Evolutionary conservation across 345 rosid species (phyloP).

Genomic region (Rhizophora mangle): DNA sequence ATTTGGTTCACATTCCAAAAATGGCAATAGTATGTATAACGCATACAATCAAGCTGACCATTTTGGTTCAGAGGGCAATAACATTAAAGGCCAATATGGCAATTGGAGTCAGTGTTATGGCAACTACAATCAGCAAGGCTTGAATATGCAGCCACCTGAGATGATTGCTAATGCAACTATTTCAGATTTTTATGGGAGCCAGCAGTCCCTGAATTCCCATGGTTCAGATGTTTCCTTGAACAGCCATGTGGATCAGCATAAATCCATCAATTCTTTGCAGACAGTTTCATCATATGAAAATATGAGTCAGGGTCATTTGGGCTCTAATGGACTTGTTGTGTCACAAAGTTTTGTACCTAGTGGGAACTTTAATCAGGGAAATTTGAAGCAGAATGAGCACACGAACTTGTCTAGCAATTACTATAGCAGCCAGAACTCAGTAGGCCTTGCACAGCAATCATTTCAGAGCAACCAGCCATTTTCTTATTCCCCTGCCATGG

Average conservation of each 20-base stretch:
- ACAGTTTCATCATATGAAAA: conserved; percentile 36
- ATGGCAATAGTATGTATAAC: conserved; percentile 34
- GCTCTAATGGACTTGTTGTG: conserved; percentile 50
- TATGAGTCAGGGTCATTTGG: conserved; percentile 33
- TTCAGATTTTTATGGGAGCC: conserved; percentile 46
- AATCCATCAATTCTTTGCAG: conserved; percentile 30
- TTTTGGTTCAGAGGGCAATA: conserved; percentile 38
- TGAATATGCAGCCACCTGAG: conserved; percentile 50
- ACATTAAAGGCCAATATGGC: conserved; percentile 38
- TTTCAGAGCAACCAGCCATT: conserved; percentile 55
- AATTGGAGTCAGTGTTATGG: conserved; percentile 51
- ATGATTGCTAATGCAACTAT: conserved; percentile 30
- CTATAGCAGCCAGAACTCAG: conserved; percentile 45
- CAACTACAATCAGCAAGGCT: conserved; percentile 40
- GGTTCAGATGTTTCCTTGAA: conserved; percentile 38
- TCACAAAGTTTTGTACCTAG: conserved; percentile 43
- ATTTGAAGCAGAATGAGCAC: conserved; percentile 46
- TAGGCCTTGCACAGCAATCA: conserved; percentile 42
- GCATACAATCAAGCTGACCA: conserved; percentile 42
- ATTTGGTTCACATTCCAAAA: conserved; percentile 33
- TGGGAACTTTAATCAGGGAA: conserved; percentile 42
- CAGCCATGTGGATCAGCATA: conserved; percentile 37
- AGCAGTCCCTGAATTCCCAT: conserved; percentile 41
- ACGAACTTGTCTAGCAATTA: conserved; percentile 47
- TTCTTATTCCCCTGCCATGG: conserved; percentile 48